A percentile compares a stretch with the other conserved stretches of the same genome.
These are phyloP conservation scores for Didymella pinodella DNA, from an alignment of 2,329 filamentous ascomycete genomes.

Conservation along the genomic window DNA sequence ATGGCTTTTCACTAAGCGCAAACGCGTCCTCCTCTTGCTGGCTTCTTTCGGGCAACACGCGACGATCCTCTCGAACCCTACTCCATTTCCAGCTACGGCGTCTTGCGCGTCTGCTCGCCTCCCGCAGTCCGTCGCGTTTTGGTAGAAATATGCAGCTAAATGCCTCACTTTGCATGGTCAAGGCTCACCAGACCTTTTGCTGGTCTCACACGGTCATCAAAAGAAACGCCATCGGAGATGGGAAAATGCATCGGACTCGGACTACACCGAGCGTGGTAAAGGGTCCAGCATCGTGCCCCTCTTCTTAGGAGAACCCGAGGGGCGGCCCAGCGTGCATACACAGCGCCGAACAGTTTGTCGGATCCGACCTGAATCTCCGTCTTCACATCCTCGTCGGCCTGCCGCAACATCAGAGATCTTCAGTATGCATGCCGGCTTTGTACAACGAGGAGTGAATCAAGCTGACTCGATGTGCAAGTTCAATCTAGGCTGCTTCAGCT, in stretches of 20 bases:
- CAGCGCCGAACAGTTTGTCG: constrained; percentile 9
- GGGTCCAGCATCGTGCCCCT: constrained; percentile 9
- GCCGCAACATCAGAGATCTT: constrained; percentile 4
- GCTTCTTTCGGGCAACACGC: background rate
- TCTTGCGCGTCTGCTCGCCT: background rate
- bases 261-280: constrained; percentile 11
- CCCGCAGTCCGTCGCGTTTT: constrained; percentile 8
- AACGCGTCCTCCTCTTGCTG: background rate
- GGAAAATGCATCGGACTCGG: background rate
- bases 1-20: background rate
- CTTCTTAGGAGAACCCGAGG: constrained; percentile 10
- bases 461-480: constrained; percentile 2
- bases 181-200: constrained; percentile 3
- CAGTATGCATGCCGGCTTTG: constrained; percentile 13
- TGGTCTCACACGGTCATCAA: constrained; percentile 2
- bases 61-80: constrained; percentile 8
- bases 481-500: constrained; percentile 18
- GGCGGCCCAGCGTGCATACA: constrained; percentile 13
- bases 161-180: constrained; percentile 10
- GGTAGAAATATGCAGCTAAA: constrained; percentile 10
- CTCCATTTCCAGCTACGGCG: background rate
- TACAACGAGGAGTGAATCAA: constrained; percentile 5
- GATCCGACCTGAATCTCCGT: constrained; percentile 12
- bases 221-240: constrained; percentile 4
- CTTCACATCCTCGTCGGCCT: constrained; percentile 4